Evolutionary conservation across 345 rosid genomes (phyloP).

Genomic region (Eucalyptus sp.): DNA sequence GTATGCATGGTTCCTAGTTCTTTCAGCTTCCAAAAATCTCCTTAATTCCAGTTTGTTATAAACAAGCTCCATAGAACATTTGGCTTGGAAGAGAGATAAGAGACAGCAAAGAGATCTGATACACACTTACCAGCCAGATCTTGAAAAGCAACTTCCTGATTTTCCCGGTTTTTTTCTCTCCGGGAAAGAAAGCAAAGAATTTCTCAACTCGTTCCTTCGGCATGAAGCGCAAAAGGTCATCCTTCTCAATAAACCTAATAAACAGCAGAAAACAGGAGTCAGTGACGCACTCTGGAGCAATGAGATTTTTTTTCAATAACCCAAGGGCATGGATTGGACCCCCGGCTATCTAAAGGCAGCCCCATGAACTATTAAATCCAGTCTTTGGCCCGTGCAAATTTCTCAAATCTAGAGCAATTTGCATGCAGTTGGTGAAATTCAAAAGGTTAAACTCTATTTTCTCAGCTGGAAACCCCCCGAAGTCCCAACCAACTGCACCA

Average conservation of each 20-base stretch:
- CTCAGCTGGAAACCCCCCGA: neutral
- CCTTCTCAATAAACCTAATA: conserved; percentile 38
- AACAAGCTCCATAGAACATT: neutral
- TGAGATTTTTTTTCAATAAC: neutral
- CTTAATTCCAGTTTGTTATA: neutral
- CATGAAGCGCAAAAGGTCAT: conserved; percentile 43
- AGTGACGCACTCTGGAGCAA: neutral
- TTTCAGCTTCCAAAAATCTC: neutral
- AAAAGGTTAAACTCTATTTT: rapidly evolving
- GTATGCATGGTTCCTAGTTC: neutral
- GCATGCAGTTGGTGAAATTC: neutral
- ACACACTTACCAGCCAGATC: conserved; percentile 35
- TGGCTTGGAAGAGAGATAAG: neutral
- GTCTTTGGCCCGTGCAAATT: neutral
- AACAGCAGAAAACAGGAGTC: neutral
- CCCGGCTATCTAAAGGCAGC: neutral
- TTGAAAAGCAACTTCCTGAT: conserved; percentile 27
- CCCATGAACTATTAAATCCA: neutral
- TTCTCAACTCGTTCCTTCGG: conserved; percentile 24
- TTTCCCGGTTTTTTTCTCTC: conserved; percentile 23
- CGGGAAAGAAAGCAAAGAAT: conserved; percentile 29
- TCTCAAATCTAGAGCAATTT: neutral
- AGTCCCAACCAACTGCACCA: neutral
- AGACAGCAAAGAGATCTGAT: neutral
- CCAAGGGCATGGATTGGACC: neutral